phyloP scores from a whole-genome alignment of 371 early-diverging fungal genomes.

The Dichotomocladium elegans region DNA sequence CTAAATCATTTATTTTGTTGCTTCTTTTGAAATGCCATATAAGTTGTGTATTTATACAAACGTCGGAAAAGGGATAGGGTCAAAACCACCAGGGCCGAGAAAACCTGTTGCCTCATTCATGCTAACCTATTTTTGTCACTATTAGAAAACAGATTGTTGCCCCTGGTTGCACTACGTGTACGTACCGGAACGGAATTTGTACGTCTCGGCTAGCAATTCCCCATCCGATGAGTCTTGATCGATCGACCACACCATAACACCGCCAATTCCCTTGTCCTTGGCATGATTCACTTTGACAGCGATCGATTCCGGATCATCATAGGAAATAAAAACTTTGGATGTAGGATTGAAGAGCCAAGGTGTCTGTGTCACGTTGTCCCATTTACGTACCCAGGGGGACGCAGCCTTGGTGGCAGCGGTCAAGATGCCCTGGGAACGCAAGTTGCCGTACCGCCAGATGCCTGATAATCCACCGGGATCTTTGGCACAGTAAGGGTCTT shows the following conservation, averaged over 20 bases:
- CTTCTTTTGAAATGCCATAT: too few species aligned
- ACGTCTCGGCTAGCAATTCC: conserved; percentile 46
- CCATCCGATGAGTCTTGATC: conserved; percentile 40
- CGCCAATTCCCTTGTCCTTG: conserved; percentile 41
- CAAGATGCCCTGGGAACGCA: conserved; percentile 62
- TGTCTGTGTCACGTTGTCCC: conserved; percentile 54
- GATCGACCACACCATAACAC: conserved; percentile 61
- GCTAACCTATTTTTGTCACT: too few species aligned
- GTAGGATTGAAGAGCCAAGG: conserved; percentile 65
- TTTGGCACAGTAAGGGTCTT: conserved; percentile 43
- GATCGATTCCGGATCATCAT: conserved; percentile 60
- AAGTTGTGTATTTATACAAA: too few species aligned
- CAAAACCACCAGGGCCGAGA: too few species aligned
- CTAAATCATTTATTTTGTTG: too few species aligned
- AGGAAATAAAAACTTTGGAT: conserved; percentile 56
- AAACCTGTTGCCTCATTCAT: too few species aligned
- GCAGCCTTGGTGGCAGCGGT: conserved; percentile 44
- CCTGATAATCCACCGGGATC: conserved; percentile 45
- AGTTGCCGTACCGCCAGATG: conserved; percentile 62
- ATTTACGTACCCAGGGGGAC: conserved; percentile 61
- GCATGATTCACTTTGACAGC: conserved; percentile 53
- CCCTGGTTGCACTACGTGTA: too few species aligned
- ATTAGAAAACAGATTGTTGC: too few species aligned
- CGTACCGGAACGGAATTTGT: conserved; percentile 6
- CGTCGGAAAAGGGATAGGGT: too few species aligned